A percentile compares a stretch with the other conserved stretches of the same genome.
Conservation (phyloP, 768 basidiomycete species). For the Panus rudis region DNA sequence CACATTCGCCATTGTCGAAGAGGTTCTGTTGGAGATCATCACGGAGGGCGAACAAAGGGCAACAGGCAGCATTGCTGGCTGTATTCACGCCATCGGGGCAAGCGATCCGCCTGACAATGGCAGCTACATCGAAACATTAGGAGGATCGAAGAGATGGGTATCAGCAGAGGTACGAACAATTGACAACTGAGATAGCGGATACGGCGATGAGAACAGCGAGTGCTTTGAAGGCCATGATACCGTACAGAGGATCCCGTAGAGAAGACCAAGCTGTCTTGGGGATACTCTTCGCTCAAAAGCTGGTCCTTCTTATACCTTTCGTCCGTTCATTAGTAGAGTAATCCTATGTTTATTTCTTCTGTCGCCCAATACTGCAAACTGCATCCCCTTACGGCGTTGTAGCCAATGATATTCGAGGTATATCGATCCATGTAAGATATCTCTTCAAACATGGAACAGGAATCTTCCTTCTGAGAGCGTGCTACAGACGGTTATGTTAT, state of each 20-base stretch:
- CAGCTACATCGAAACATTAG: constrained; percentile 7
- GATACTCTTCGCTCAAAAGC: not conserved
- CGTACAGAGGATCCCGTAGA: not conserved
- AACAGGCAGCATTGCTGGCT: constrained; percentile 25
- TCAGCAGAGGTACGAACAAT: constrained; percentile 7
- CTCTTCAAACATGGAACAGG: too few species aligned
- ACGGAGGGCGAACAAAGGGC: constrained; percentile 24
- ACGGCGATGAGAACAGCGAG: constrained; percentile 6
- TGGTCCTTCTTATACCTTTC: not conserved
- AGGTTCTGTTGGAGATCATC: constrained; percentile 24
- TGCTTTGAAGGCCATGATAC: not conserved
- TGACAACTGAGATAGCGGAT: constrained; percentile 13
- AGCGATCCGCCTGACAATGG: constrained; percentile 16
- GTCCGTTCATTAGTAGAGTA: too few species aligned
- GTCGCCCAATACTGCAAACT: too few species aligned
- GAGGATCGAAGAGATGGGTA: not conserved
- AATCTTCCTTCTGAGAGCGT: too few species aligned
- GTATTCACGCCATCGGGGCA: constrained; percentile 26
- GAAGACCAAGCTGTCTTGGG: not conserved
- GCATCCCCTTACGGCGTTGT: too few species aligned
- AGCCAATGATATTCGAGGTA: too few species aligned
- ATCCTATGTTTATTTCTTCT: too few species aligned
- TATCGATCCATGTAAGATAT: too few species aligned
- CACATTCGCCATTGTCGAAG: constrained; percentile 25
- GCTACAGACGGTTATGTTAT: too few species aligned